Evolutionary conservation across 129 eudicot genomes (phyloP), one percentile per base, ranked within the genome.

Genomic region (sunflower (Helianthus annuus)): DNA sequence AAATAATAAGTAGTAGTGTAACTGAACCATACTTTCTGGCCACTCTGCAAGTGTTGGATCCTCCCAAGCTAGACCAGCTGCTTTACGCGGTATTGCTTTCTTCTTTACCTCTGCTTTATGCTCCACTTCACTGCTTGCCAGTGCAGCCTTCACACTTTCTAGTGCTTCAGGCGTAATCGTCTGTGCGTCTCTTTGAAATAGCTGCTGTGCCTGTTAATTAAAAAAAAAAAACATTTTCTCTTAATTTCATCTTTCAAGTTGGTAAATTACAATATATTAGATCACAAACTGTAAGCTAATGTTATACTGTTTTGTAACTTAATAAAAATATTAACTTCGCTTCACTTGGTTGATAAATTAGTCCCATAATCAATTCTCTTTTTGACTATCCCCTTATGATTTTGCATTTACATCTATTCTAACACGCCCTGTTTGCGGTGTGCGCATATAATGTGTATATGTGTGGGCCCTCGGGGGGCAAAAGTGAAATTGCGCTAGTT

Each of bases 11-110:
- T 27, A 39, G 5, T 7, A 55, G 38, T 8, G 13, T 39, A 44
- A 67, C 61, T 14, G 62, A n/a, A 67, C 2, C 86, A 44, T 83
- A 89, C 98, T 92, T 76, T 92, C 96, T 12, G 98, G 98, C 98
- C 96, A 92, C 40, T 92, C 98, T 42, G 98, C 96, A 22, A 92
- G 88, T 5, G 96, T 92, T n/a, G 98, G 95, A 80, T 92, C 98
- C 79, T 92, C 98, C 98, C 98, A 92, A 17, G 87, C 61, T 74
- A 84, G 90, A 51, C 98, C 98, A 44, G 98, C 98, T 32, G 98
- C 98, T 82, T 87, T 92, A 46, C 98, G 86, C 55, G 98, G 98
- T 54, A 92, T 64, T 10, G 98, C 96, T 80, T 85, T 89, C 91
- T 92, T 92, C 73, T 85, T 92, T 1, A 87, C 84, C 76, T 92